These are phyloP conservation scores for Colletotrichum spinosum DNA, from an alignment of 2,329 filamentous ascomycete genomes.

Conservation along the genomic window DNA sequence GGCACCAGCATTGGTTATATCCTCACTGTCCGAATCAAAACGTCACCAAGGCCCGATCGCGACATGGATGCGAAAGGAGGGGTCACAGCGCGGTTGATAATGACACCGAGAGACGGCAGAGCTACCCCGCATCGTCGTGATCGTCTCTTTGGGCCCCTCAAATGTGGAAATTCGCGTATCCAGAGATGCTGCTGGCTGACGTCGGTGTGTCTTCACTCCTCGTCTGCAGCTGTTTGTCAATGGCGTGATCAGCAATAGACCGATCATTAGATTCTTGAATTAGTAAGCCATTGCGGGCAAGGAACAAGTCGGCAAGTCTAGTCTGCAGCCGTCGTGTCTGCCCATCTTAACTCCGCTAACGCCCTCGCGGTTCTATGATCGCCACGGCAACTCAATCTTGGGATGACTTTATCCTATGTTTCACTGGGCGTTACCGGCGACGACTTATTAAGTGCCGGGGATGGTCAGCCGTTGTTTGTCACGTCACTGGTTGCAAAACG, in stretches of 20 bases:
- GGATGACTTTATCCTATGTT: too few species aligned
- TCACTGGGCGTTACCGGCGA: too few species aligned
- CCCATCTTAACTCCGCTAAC: too few species aligned
- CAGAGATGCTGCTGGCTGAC: slow-evolving; percentile 3
- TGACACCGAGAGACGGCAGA: slow-evolving; percentile 8
- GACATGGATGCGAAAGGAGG: slow-evolving; percentile 12
- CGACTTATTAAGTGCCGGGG: too few species aligned
- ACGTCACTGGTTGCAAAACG: background rate
- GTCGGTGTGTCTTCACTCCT: background rate
- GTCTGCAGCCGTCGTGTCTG: too few species aligned
- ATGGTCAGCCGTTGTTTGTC: background rate
- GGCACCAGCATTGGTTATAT: background rate
- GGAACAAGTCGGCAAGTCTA: too few species aligned
- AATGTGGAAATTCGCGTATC: slow-evolving; percentile 4
- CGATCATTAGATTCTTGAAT: background rate
- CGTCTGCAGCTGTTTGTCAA: background rate
- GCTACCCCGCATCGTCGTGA: slow-evolving; percentile 30
- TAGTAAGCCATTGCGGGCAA: too few species aligned
- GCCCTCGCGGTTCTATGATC: too few species aligned
- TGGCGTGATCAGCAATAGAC: background rate
- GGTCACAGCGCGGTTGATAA: slow-evolving; percentile 28
- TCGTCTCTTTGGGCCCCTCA: slow-evolving; percentile 5
- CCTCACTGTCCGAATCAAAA: background rate
- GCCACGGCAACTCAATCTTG: too few species aligned
- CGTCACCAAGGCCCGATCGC: slow-evolving; percentile 30